Evolutionary conservation across 1,284 basidiomycete genomes (phyloP).

Genomic region (Tausonia pullulans): DNA sequence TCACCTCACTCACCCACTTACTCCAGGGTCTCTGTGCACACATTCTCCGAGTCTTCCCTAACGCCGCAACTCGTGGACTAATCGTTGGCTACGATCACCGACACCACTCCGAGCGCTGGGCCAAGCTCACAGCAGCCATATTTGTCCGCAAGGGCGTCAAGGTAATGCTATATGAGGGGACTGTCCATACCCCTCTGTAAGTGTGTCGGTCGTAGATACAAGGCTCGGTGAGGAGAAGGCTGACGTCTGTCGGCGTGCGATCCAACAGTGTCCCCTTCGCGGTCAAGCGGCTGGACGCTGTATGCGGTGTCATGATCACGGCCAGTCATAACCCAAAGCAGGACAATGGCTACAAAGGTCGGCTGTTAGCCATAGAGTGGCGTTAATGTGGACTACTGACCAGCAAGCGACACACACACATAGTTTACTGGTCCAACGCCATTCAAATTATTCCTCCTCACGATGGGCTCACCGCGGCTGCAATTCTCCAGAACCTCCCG

Average conservation of each 20-base stretch:
- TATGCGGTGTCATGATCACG: conserved; percentile 78
- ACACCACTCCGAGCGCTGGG: conserved; percentile 64
- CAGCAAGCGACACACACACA: background rate
- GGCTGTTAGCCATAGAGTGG: no score
- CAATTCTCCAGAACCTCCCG: conserved; percentile 51
- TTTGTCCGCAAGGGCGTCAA: conserved; percentile 55
- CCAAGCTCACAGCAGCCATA: conserved; percentile 54
- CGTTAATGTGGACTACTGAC: no score
- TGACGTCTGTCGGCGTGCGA: no score
- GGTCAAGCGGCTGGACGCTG: conserved; percentile 52
- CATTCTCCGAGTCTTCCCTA: conserved; percentile 43
- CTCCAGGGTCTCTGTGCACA: conserved; percentile 62
- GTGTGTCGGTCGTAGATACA: conserved; percentile 21
- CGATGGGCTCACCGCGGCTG: conserved; percentile 56
- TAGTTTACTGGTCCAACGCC: conserved; percentile 4
- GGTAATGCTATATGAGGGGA: conserved; percentile 54
- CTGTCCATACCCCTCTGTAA: conserved; percentile 70
- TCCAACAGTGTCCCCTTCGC: conserved; percentile 58
- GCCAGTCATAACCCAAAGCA: conserved; percentile 78
- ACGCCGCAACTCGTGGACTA: conserved; percentile 50
- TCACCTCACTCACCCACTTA: conserved; percentile 2
- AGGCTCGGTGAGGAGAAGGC: no score
- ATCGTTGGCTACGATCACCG: conserved; percentile 75
- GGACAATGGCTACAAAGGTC: conserved; percentile 76
- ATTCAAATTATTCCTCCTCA: conserved; percentile 59